Percentiles rank a stretch among this genome's conserved stretches.
Evolutionary conservation across 768 basidiomycete species (phyloP).

Genomic region (Lactarius vividus): DNA sequence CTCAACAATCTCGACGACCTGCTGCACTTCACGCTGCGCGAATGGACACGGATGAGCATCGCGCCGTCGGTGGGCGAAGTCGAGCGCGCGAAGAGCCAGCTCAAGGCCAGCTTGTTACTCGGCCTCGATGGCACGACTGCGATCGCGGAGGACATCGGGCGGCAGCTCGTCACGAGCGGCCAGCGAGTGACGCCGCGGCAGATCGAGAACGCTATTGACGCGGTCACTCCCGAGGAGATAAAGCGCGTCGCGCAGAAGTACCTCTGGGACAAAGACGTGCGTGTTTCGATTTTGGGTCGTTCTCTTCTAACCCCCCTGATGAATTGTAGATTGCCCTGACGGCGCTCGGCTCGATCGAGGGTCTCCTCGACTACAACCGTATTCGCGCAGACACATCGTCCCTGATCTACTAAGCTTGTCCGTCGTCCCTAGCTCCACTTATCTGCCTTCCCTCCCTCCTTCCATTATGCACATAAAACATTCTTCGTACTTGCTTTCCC

Average conservation of each 20-base stretch:
- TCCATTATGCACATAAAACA: background rate
- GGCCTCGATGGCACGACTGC: constrained; percentile 94
- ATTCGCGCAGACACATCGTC: constrained; percentile 81
- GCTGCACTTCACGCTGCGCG: constrained; percentile 88
- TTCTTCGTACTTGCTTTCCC: background rate
- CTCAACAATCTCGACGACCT: constrained; percentile 90
- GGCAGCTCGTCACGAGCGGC: constrained; percentile 94
- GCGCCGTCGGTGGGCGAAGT: constrained; percentile 66
- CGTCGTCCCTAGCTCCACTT: background rate
- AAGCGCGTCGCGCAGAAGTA: constrained; percentile 94
- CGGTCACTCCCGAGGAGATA: constrained; percentile 85
- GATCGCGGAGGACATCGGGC: constrained; percentile 97
- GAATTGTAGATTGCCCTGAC: constrained; percentile 69
- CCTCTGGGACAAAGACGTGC: constrained; percentile 93
- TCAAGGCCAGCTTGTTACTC: constrained; percentile 91
- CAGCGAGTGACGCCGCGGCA: constrained; percentile 87
- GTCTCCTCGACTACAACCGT: constrained; percentile 93
- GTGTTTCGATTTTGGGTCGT: constrained; percentile 30
- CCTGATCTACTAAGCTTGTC: constrained; percentile 54
- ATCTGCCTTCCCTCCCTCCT: background rate
- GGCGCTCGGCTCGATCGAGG: constrained; percentile 87
- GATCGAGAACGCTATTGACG: constrained; percentile 90
- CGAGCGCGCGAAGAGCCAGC: constrained; percentile 97
- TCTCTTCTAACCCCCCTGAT: background rate
- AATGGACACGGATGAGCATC: constrained; percentile 95